Evolutionary conservation across 169 alveolate species (phyloP).

Genomic region (Eimeria necatrix): DNA sequence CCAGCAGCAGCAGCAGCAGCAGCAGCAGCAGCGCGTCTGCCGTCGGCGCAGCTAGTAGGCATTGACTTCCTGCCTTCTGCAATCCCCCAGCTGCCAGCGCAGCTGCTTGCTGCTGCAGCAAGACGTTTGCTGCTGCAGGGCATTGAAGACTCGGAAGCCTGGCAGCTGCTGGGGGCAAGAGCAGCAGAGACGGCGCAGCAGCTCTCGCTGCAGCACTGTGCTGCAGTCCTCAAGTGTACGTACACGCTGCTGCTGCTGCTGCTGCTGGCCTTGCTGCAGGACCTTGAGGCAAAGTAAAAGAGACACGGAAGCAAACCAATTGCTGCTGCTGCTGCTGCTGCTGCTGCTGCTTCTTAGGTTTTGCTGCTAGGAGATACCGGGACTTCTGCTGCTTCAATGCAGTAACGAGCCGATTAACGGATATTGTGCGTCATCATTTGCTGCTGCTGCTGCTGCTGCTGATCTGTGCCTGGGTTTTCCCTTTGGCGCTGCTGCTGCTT

Average conservation of each 20-base stretch:
- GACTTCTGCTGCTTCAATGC: constrained; percentile 26
- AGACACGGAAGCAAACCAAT: not conserved
- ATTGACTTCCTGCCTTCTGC: not conserved
- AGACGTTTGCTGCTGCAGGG: constrained; percentile 5
- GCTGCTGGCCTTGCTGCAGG: not conserved
- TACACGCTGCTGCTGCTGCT: not conserved
- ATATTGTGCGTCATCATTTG: not conserved
- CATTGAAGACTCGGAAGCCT: not conserved
- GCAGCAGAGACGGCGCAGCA: not conserved
- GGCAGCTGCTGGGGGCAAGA: not conserved
- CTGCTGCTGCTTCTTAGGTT: not conserved
- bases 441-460: not conserved
- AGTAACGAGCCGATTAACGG: not conserved
- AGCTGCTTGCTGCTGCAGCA: constrained; percentile 32
- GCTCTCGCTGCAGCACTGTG: not conserved
- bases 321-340: not conserved
- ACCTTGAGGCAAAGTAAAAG: not conserved
- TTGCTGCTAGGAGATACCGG: constrained; percentile 8
- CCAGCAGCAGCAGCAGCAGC: constrained; percentile 47
- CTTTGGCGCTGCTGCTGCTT: not conserved
- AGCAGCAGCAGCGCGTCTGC: constrained; percentile 8
- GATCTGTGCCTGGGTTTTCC: not conserved
- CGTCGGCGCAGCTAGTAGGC: not conserved
- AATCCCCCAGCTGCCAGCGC: not conserved
- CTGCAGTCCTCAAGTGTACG: constrained; percentile 16